Base-by-base conservation (phyloP, 192 early-diverging fungal genomes). In the Allomyces macrogynus region DNA sequence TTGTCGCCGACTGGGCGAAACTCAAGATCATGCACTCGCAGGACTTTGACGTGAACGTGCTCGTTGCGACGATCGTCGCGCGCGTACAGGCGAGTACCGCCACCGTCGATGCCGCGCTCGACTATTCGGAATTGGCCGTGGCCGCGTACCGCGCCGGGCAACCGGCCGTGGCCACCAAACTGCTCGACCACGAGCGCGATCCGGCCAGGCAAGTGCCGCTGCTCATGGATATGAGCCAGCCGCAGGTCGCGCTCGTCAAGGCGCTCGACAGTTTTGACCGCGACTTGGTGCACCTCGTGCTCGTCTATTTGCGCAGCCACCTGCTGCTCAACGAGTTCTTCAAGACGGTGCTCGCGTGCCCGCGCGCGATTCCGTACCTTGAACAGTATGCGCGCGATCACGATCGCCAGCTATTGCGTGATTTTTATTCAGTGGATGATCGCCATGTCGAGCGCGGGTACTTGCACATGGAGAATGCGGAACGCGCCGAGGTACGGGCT, bases 341-440 rank as follows among this genome's bases (percentile, higher is more conserved):
- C 81, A 80, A 87, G 8, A 71, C 88, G 18, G 78, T 96, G 23
- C 81, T 86, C 60, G 82, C 83, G 25, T 86, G 88, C 62, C 89
- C 86, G 0, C 70, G 88, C n/a, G 95, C 95, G 11, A 82, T 84
- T 63, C 81, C 76, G n/a, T 70, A 97, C 11, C 76, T 99, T 23
- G 90, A 95, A 71, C 77, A 80, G 14, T 97, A 95, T 71, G 84
- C 84, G 75, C 80, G 79, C 24, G 75, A 89, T 27, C 85, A 87
- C 67, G 84, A 87, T 49, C 71, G 78, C 24, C 81, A 87, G 18
- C 70, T 95, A 0, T 78, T 99, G 60, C 84, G 85, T 61, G 88
- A 97, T 70, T 99, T 93, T 68, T 99, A 98, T 74, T 97, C 89
- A 68, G 93, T 98, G 71, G 90, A 95, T 69, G 97, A 99, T 78